Conservation (phyloP, 2,329 filamentous ascomycete species). For the Colletotrichum godetiae region DNA sequence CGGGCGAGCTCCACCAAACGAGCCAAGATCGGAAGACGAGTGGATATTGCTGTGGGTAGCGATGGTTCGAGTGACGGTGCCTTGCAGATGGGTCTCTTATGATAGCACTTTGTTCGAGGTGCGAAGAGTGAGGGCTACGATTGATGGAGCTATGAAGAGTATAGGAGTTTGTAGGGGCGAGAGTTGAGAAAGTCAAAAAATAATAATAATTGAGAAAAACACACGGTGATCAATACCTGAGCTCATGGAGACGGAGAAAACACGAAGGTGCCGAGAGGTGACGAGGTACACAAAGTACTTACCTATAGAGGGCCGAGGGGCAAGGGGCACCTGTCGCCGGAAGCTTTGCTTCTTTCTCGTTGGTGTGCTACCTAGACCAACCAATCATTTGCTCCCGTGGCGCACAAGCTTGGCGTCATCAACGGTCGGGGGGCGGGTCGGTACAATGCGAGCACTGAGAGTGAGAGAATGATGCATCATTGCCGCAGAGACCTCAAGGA, state of each 20-base stretch:
- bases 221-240: background rate
- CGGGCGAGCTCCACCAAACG: conserved; percentile 30
- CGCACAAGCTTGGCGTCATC: conserved; percentile 32
- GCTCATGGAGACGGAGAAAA: background rate
- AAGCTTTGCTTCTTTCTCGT: conserved; percentile 24
- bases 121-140: background rate
- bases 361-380: background rate
- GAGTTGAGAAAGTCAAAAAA: background rate
- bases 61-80: conserved; percentile 19
- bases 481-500: conserved; percentile 22
- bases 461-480: conserved; percentile 25
- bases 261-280: background rate
- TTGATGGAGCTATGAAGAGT: background rate
- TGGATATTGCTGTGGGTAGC: conserved; percentile 10
- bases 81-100: background rate
- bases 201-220: background rate
- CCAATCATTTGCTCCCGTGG: conserved; percentile 18
- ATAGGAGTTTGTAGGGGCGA: background rate
- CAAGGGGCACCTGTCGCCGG: background rate
- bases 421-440: conserved; percentile 24
- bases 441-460: background rate
- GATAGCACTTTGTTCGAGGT: too few relatives aligned
- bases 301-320: background rate
- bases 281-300: background rate
- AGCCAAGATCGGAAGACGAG: conserved; percentile 30